Percentiles rank a stretch among this genome's conserved stretches.
Evolutionary conservation across 257 asterid genomes (phyloP).

Genomic region (Nicotiana otophora): DNA sequence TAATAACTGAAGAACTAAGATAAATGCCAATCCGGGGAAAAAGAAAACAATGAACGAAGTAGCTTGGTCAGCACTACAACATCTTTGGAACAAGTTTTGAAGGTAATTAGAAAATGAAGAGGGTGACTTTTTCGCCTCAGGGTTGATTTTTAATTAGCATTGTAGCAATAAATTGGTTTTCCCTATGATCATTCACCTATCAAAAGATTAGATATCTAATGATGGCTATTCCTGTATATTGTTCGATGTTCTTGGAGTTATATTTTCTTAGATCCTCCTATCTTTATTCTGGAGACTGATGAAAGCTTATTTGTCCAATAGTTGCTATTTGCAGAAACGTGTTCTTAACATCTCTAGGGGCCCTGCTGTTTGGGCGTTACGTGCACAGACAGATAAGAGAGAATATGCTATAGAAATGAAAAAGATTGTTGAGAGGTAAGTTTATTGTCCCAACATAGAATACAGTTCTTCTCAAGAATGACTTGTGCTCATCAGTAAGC

Average conservation of each 20-base stretch:
- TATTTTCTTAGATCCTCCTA: background rate
- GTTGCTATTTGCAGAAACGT: conserved; percentile 97
- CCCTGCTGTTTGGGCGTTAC: conserved; percentile 98
- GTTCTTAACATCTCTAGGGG: conserved; percentile 85
- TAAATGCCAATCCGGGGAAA: background rate
- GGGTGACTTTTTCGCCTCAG: background rate
- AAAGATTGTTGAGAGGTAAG: conserved; percentile 88
- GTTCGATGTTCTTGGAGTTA: background rate
- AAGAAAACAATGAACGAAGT: background rate
- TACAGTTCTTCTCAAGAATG: background rate
- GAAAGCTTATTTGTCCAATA: conserved; percentile 22
- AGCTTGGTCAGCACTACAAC: background rate
- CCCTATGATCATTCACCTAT: background rate
- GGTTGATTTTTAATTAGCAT: background rate
- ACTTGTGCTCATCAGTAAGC: background rate
- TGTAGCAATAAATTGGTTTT: background rate
- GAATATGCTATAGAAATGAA: conserved; percentile 95
- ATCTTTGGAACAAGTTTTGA: background rate
- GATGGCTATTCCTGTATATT: background rate
- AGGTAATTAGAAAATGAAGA: background rate
- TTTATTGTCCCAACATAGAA: conserved; percentile 15
- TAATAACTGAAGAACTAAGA: conserved; percentile 1
- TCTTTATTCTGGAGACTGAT: background rate
- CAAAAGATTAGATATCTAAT: background rate
- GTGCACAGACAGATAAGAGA: conserved; percentile 99